Conservation (phyloP, 305 asterid species). For the Fraxinus xanthoxyloides region DNA sequence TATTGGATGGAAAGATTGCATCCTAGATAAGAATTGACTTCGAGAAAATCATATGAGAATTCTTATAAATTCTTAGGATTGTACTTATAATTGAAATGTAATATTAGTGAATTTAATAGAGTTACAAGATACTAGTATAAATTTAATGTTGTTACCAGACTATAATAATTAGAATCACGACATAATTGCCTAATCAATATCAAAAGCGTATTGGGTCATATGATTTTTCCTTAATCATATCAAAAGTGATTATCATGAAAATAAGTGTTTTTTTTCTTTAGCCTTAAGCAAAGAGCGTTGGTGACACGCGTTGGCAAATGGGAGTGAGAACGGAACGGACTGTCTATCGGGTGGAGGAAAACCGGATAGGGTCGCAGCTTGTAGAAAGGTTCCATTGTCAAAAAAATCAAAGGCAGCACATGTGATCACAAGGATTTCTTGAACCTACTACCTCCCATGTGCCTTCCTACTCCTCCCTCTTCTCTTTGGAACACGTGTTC, state of each 20-base stretch:
- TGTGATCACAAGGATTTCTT: slow-evolving; percentile 63
- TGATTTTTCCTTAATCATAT: neutral
- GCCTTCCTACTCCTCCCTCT: slow-evolving; percentile 24
- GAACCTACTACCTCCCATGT: slow-evolving; percentile 52
- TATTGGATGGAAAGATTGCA: no score
- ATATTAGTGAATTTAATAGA: no score
- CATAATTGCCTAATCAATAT: neutral
- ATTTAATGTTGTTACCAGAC: no score
- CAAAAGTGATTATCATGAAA: neutral
- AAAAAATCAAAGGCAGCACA: slow-evolving; percentile 35
- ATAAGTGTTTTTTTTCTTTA: neutral
- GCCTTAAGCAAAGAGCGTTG: neutral
- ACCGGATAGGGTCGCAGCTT: slow-evolving; percentile 46
- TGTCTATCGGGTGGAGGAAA: slow-evolving; percentile 3
- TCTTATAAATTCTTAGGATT: no score
- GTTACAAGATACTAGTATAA: neutral
- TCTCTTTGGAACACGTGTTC: slow-evolving; percentile 26
- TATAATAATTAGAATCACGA: no score
- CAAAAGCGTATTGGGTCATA: neutral
- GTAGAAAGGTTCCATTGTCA: slow-evolving; percentile 27
- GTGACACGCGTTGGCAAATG: neutral
- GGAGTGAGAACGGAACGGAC: slow-evolving; percentile 13
- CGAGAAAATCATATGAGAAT: neutral
- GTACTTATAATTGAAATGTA: neutral
- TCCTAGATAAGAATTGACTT: neutral